These are phyloP conservation scores for Flaveria brownii DNA, from an alignment of 129 eudicot genomes.

Conservation along the genomic window DNA sequence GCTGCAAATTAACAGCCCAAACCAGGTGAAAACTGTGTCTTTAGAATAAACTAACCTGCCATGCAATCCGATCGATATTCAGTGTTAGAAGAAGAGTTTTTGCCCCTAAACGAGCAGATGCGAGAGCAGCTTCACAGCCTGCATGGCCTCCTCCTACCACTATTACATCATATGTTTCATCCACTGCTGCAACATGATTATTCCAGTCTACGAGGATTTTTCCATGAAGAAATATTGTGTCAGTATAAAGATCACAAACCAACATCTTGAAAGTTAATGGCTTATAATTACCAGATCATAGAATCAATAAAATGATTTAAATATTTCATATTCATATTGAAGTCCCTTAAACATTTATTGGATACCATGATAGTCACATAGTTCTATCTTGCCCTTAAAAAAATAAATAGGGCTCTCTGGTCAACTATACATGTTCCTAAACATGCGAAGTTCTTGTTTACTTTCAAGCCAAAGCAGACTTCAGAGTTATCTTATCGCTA, in stretches of 20 bases:
- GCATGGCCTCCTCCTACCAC: slow-evolving; percentile 99
- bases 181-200: slow-evolving; percentile 41
- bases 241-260: slow-evolving; percentile 18
- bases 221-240: slow-evolving; percentile 8
- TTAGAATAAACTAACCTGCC: slow-evolving; percentile 74
- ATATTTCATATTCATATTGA: background rate
- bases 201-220: slow-evolving; percentile 31
- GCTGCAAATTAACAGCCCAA: background rate
- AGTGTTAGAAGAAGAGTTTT: slow-evolving; percentile 91
- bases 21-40: background rate
- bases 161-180: slow-evolving; percentile 83
- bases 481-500: background rate
- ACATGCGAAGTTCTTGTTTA: background rate
- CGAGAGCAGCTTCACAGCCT: slow-evolving; percentile 99
- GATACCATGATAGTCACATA: background rate
- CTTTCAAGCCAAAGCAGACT: background rate
- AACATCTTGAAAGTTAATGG: slow-evolving; percentile 17
- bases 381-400: background rate
- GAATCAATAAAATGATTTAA: background rate
- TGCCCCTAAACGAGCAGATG: slow-evolving; percentile 94
- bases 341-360: background rate
- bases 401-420: background rate
- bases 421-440: slow-evolving; percentile 5
- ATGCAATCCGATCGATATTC: slow-evolving; percentile 95
- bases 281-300: slow-evolving; percentile 9